phyloP scores from a whole-genome alignment of 2,329 filamentous ascomycete species.

The Fusarium sp. region DNA sequence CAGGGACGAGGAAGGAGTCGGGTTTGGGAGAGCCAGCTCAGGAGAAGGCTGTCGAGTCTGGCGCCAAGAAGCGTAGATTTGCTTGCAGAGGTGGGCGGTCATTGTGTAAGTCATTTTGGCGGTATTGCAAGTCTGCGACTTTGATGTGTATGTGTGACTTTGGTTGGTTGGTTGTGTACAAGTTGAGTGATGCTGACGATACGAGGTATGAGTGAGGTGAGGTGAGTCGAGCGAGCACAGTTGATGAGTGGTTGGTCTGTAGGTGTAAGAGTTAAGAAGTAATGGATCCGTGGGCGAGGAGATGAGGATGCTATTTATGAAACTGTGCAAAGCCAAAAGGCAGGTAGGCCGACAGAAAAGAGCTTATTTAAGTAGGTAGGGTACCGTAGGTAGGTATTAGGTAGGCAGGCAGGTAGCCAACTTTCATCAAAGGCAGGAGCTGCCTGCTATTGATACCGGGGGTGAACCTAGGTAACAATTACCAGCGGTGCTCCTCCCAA shows the following conservation, averaged over 20 bases:
- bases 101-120: conserved; percentile 68
- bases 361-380: conserved; percentile 28
- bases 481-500: conserved; percentile 11
- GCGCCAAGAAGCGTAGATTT: conserved; percentile 69
- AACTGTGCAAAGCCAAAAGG: conserved; percentile 9
- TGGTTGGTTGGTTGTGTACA: neutral
- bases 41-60: conserved; percentile 58
- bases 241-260: conserved; percentile 1
- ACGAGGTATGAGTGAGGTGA: neutral
- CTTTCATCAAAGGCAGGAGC: conserved; percentile 11
- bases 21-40: conserved; percentile 47
- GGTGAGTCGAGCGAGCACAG: conserved; percentile 7
- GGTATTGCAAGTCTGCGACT: conserved; percentile 7
- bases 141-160: neutral
- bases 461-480: conserved; percentile 21
- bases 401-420: no score
- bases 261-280: neutral
- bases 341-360: conserved; percentile 3
- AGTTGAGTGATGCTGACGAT: conserved; percentile 4
- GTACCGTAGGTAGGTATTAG: neutral
- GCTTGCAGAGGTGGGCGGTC: conserved; percentile 69
- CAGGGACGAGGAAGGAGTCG: conserved; percentile 43
- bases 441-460: conserved; percentile 25
- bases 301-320: conserved; percentile 10
- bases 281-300: neutral